A percentile compares a stretch with the other conserved stretches of the same genome.
These are phyloP conservation scores for Gentiana macrophylla DNA, from an alignment of 257 asterid species.

Conservation along the genomic window DNA sequence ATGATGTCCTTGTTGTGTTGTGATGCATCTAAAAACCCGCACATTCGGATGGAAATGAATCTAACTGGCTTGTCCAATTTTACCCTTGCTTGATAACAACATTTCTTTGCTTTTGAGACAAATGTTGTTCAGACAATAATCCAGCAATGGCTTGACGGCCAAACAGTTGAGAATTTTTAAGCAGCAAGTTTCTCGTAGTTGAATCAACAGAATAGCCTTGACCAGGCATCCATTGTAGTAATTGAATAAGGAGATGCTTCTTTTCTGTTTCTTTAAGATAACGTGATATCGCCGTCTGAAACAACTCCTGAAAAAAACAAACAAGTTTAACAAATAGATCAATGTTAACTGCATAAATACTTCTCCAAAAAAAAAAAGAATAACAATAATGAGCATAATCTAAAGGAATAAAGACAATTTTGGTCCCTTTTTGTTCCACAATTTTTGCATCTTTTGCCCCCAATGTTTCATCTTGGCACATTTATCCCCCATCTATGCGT, in stretches of 20 bases:
- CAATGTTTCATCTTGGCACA: too few species aligned
- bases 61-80: slow-evolving; percentile 4
- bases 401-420: too few species aligned
- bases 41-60: not conserved
- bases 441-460: too few species aligned
- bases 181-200: slow-evolving; percentile 44
- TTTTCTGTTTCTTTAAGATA: slow-evolving; percentile 68
- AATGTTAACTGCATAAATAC: not conserved
- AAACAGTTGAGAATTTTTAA: slow-evolving; percentile 47
- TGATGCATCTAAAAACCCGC: too few species aligned
- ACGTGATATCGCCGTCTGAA: slow-evolving; percentile 61
- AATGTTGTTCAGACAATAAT: slow-evolving; percentile 45
- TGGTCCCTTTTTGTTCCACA: too few species aligned
- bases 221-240: slow-evolving; percentile 89
- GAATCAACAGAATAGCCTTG: slow-evolving; percentile 64
- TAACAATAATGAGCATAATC: too few species aligned
- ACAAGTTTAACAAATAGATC: slow-evolving; percentile 4
- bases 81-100: slow-evolving; percentile 1
- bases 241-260: slow-evolving; percentile 72
- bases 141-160: slow-evolving; percentile 46
- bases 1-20: too few species aligned
- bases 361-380: too few species aligned
- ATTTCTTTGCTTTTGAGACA: slow-evolving; percentile 35
- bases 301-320: slow-evolving; percentile 45
- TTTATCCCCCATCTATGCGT: too few species aligned